Percentiles rank a stretch among this genome's conserved stretches.
Evolutionary conservation across 164 flowering plant genomes (phyloP).

Genomic region (Magnolia kwangsiensis): DNA sequence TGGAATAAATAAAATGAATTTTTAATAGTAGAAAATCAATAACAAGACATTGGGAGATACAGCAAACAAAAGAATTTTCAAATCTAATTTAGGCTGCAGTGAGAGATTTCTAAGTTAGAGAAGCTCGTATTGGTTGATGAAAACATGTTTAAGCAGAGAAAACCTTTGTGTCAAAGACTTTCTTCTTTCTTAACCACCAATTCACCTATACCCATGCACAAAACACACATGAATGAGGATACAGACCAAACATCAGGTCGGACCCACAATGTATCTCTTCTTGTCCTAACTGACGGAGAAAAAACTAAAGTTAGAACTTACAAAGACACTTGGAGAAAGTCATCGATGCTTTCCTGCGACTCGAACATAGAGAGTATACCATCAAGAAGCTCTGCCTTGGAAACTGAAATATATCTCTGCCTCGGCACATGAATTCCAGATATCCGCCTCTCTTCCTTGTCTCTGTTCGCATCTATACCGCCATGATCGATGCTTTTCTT

Average conservation of each 20-base stretch:
- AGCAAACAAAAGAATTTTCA: neutral
- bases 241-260: no score
- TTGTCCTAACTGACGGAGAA: no score
- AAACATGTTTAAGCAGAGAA: no score
- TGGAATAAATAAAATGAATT: neutral
- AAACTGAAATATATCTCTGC: conserved; percentile 55
- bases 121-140: no score
- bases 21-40: neutral
- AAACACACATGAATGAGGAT: no score
- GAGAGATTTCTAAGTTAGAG: no score
- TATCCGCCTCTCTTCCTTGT: conserved; percentile 14
- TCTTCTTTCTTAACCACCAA: no score
- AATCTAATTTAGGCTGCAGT: no score
- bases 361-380: conserved; percentile 47
- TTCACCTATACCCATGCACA: no score
- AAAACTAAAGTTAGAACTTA: conserved; percentile 20
- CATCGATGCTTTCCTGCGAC: conserved; percentile 32
- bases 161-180: no score
- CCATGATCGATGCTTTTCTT: neutral
- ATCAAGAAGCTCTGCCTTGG: conserved; percentile 59
- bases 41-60: neutral
- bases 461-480: neutral
- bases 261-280: no score
- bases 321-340: conserved; percentile 58
- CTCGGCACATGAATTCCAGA: conserved; percentile 67